Base-by-base conservation (phyloP, 2,329 filamentous ascomycete species). In the Scleromitrula shiraiana region DNA sequence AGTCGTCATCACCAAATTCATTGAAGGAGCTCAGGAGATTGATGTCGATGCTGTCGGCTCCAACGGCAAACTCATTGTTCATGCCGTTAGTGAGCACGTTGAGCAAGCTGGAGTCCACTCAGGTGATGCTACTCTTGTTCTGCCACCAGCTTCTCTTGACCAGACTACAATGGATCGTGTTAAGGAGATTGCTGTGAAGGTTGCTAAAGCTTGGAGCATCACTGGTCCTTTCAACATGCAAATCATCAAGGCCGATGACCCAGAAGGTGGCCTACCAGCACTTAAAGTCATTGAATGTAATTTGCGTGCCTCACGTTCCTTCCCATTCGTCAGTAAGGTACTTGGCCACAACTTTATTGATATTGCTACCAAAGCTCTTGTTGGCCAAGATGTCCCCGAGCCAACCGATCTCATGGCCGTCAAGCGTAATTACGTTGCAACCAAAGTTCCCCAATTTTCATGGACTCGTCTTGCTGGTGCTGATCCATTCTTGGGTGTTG, bases 201-300 rank as follows among this genome's bases (percentile, higher is more conserved):
- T 98, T 44, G 93, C 93, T 57, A 86, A 93, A 70, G 93, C 93
- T 40, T 96, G 91, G 88, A 89, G 78, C 64, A 97, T 97, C 67
- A 97, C 89, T 17, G 93, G 93, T 47, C 93, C 93, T 50, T 98
- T 97, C 81, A 98, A 98, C 78, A 97, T 98, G 91, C 93, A 98
- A 67, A 95, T 98, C 70, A 97, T 98, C 78, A 95, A 95, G 74
- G 88, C 86, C 29, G 76, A 87, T 10, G 74, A 85, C 62, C 80
- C 84, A 26, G 82, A 87, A 50, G 85, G 85, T 50, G 83, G 83
- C 48, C 78, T 84, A 63, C 80, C 86, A 27, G 75, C 78, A 23
- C 79, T 97, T 56, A 96, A 96, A 76, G 91, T 97, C 62, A 97
- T 97, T 55, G 91, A 97, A 71, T 97, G 91, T 75, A 97, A 97